Percentiles rank a stretch among this genome's conserved stretches.
Evolutionary conservation across 805 yeast species (phyloP).

Genomic region (Saturnispora ahearnii): DNA sequence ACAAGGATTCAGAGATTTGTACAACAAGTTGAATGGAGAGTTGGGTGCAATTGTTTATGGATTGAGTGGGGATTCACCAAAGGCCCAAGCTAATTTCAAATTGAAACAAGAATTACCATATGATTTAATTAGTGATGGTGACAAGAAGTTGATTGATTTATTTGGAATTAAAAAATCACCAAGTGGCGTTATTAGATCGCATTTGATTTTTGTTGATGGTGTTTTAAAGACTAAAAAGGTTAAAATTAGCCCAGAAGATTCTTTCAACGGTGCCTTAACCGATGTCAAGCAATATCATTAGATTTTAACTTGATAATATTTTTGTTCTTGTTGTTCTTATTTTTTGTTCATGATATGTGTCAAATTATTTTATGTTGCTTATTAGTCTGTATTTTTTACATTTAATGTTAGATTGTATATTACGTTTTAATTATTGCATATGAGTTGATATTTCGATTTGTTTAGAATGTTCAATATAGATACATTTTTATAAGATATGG

Average conservation of each 20-base stretch:
- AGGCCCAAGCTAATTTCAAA: slow-evolving; percentile 69
- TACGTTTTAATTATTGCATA: neutral
- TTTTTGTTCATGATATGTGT: neutral
- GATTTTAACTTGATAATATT: neutral
- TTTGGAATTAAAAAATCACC: slow-evolving; percentile 83
- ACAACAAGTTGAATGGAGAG: slow-evolving; percentile 33
- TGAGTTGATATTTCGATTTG: neutral
- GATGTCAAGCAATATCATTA: slow-evolving; percentile 39
- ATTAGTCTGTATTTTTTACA: neutral
- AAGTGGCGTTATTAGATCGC: slow-evolving; percentile 73
- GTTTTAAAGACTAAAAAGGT: slow-evolving; percentile 45
- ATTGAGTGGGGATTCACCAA: slow-evolving; percentile 71
- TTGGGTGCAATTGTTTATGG: slow-evolving; percentile 63
- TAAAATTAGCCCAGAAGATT: slow-evolving; percentile 49
- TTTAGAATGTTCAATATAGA: too few relatives aligned
- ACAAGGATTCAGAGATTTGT: slow-evolving; percentile 71
- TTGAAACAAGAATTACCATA: slow-evolving; percentile 66
- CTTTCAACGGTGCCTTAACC: slow-evolving; percentile 49
- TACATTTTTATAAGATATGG: too few relatives aligned
- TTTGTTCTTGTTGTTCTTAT: neutral
- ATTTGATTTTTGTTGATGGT: slow-evolving; percentile 83
- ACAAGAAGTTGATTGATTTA: slow-evolving; percentile 53
- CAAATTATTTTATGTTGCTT: neutral
- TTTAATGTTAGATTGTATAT: neutral
- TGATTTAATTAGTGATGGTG: slow-evolving; percentile 69